These are phyloP conservation scores for Fagopyrum homotropicum DNA, from an alignment of 148 eudicot species.

Conservation along the genomic window DNA sequence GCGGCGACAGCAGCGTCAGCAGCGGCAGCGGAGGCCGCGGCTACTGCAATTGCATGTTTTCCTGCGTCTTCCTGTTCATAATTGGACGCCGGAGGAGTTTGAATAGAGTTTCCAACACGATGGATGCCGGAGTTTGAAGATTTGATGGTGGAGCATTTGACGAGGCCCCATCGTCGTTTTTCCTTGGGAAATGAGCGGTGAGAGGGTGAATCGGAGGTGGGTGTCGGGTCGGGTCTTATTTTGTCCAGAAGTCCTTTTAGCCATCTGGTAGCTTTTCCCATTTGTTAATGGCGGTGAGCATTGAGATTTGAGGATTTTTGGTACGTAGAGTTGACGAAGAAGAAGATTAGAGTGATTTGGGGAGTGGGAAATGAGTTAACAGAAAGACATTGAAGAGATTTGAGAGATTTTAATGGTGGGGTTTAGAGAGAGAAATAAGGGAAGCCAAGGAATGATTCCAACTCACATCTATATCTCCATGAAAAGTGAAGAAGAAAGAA, in stretches of 20 bases:
- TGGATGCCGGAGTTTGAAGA: not conserved
- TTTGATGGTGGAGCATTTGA: conserved; percentile 24
- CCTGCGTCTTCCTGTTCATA: conserved; percentile 19
- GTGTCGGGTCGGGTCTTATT: conserved; percentile 22
- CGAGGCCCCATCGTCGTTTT: conserved; percentile 44
- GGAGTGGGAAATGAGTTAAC: not conserved
- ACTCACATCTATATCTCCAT: not conserved
- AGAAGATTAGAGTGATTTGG: not conserved
- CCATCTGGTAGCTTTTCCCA: conserved; percentile 72
- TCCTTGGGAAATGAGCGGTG: conserved; percentile 17
- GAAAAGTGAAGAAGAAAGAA: conserved; percentile 2
- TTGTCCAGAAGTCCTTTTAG: conserved; percentile 43
- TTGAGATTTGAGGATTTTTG: not conserved
- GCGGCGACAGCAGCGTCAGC: conserved; percentile 79
- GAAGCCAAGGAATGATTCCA: conserved; percentile 1
- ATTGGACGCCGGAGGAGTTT: conserved; percentile 4
- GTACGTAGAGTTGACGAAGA: not conserved
- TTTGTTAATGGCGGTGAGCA: conserved; percentile 10
- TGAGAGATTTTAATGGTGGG: not conserved
- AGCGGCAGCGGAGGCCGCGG: conserved; percentile 57
- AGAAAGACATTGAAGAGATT: not conserved
- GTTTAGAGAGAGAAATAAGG: not conserved
- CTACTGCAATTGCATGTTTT: conserved; percentile 54
- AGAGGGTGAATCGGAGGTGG: not conserved
- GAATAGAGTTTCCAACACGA: not conserved